Evolutionary conservation across 2,329 filamentous ascomycete genomes (phyloP), one percentile per base, ranked within the genome.

Genomic region (Botrytis porri): DNA sequence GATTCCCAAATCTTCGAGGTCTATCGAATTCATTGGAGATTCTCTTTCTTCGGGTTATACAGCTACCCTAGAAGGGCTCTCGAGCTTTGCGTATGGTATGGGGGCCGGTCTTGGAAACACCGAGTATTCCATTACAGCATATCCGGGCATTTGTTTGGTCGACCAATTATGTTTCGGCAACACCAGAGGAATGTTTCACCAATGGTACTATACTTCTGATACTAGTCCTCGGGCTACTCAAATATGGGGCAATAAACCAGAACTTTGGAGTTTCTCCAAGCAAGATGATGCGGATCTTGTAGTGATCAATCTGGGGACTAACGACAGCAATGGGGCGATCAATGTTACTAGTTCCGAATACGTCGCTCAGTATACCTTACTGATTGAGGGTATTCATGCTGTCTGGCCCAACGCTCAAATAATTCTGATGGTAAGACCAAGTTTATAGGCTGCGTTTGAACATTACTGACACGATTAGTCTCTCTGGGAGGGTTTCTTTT

Each of bases 171-270:
- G 88, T 80, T 90, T 85, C 81, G 87, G 86, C 6, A 85, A 85
- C 60, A 81, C 82, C 10, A 81, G 83, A 54, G 86, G 86, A 25
- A 84, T 86, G 77, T 82, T 83, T 39, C 85, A 87, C 76, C 88
- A 89, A 79, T 90, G 86, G 87, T 86, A 86, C 76, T 86, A 86
- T 67, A 86, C 87, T 0, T 85, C 84, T 0, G 88, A 90, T 76
- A 88, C 86, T 0, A 84, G 75, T 25, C 66, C 72, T 45, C 59
- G 76, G 73, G 75, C 75, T 2, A 66, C 51, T 32, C 72, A 77
- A 18, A 76, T 77, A 20, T 80, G 74, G 32, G 78, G 76, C 81
- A 83, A 84, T 61, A 79, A 84, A 1, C 83, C 84, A 2, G 83
- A 85, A 72, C 79, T 81, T 0, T 86, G 84, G 84, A 81, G 85